phyloP scores from a whole-genome alignment of 2,329 filamentous ascomycete species.

The Rutstroemia sp. region DNA sequence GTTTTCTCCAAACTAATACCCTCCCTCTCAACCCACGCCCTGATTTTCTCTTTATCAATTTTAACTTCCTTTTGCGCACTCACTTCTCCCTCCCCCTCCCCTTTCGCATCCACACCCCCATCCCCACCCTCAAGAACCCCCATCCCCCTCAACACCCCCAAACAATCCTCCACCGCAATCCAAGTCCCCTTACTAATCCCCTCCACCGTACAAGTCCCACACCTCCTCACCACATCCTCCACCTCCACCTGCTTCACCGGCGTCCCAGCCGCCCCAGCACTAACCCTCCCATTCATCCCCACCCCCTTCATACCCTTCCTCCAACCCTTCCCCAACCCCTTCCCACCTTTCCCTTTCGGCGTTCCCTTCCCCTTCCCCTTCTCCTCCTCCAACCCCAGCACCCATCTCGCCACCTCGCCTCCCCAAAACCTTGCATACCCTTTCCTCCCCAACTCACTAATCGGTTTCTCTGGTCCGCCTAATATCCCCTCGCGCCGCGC shows the following conservation, averaged over 20 bases:
- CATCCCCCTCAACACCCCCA: conserved; percentile 74
- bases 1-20: conserved; percentile 63
- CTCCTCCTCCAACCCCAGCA: conserved; percentile 33
- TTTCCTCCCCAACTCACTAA: conserved; percentile 75
- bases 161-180: conserved; percentile 78
- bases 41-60: conserved; percentile 45
- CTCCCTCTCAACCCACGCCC: conserved; percentile 60
- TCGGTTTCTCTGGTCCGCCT: conserved; percentile 88
- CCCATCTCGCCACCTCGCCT: conserved; percentile 69
- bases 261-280: neutral
- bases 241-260: too few species aligned
- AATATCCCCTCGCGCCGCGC: conserved; percentile 75
- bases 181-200: conserved; percentile 72
- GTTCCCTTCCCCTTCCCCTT: conserved; percentile 31
- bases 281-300: neutral
- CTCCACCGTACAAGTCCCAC: conserved; percentile 37
- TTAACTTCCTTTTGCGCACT: conserved; percentile 37
- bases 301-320: neutral
- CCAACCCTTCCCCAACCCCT: conserved; percentile 8
- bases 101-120: conserved; percentile 17
- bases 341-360: conserved; percentile 19
- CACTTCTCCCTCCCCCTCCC: conserved; percentile 33
- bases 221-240: neutral
- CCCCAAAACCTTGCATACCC: conserved; percentile 86
- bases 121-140: conserved; percentile 55